These are phyloP conservation scores for Posidonia australis DNA, from an alignment of 106 monocot genomes.

Conservation along the genomic window DNA sequence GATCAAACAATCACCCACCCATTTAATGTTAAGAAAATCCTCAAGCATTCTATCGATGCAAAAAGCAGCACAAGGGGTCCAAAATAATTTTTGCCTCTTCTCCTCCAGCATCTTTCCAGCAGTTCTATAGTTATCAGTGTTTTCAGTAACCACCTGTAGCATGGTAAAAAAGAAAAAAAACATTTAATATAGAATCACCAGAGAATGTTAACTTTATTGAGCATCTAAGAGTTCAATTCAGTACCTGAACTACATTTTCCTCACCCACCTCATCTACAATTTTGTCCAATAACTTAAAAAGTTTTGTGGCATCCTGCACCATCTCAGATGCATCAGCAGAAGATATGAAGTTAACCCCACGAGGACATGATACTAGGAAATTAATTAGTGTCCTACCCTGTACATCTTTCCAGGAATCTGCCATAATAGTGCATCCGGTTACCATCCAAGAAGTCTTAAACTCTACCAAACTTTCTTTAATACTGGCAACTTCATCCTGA, in stretches of 20 bases:
- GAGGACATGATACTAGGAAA: conserved; percentile 46
- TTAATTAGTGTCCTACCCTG: conserved; percentile 33
- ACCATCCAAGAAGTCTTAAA: conserved; percentile 38
- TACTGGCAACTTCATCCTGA: conserved; percentile 31
- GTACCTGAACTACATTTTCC: conserved; percentile 54
- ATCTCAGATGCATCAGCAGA: conserved; percentile 38
- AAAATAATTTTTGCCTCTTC: conserved; percentile 46
- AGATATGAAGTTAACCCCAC: conserved; percentile 33
- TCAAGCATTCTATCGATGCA: conserved; percentile 37
- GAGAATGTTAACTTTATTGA: not conserved
- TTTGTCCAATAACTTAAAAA: conserved; percentile 49
- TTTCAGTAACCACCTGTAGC: conserved; percentile 43
- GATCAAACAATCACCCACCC: conserved; percentile 30
- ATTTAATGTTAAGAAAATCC: conserved; percentile 35
- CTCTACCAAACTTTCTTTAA: conserved; percentile 27
- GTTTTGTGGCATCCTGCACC: conserved; percentile 26
- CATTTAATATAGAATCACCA: too few relatives aligned
- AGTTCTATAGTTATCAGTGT: conserved; percentile 28
- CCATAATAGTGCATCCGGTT: conserved; percentile 42
- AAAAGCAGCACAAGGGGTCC: conserved; percentile 47
- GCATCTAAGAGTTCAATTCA: not conserved
- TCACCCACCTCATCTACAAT: conserved; percentile 48
- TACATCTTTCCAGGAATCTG: conserved; percentile 38
- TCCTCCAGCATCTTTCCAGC: conserved; percentile 56
- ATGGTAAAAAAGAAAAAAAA: not conserved